Evolutionary conservation across 2,329 filamentous ascomycete genomes (phyloP).

Genomic region (Ramularia endophylla): DNA sequence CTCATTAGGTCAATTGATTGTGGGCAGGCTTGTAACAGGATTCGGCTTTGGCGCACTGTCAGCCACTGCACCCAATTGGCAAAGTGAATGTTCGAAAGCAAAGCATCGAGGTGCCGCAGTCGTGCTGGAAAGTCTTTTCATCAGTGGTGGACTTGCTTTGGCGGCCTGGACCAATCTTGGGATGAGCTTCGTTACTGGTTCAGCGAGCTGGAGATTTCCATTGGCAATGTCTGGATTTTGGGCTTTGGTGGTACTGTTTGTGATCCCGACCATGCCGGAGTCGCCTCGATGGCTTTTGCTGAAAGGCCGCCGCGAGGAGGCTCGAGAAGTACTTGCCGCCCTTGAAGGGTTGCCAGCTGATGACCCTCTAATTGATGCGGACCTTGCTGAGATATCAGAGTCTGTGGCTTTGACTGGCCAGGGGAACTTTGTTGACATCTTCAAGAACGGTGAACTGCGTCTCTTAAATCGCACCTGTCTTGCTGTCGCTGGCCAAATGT

Average conservation of each 20-base stretch:
- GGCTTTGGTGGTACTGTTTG: conserved; percentile 19
- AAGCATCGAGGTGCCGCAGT: conserved; percentile 2
- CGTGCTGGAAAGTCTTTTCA: conserved; percentile 1
- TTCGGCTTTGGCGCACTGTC: conserved; percentile 38
- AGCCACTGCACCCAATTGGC: conserved; percentile 35
- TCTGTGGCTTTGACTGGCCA: conserved; percentile 34
- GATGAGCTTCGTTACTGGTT: conserved; percentile 31
- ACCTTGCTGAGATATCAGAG: conserved; percentile 60
- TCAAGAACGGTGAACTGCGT: conserved; percentile 31
- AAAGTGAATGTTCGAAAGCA: conserved; percentile 36
- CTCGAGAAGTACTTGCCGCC: conserved; percentile 41
- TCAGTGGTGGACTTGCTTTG: conserved; percentile 36
- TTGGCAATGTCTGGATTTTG: conserved; percentile 26
- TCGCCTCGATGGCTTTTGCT: conserved; percentile 34
- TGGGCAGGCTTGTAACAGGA: conserved; percentile 42
- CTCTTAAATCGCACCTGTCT: conserved; percentile 9
- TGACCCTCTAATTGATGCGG: conserved; percentile 45
- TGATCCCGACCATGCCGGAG: conserved; percentile 39
- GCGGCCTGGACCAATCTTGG: conserved; percentile 44
- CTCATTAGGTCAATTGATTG: conserved; percentile 39
- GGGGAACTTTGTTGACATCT: conserved; percentile 33
- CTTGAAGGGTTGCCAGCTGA: conserved; percentile 31
- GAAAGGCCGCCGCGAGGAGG: conserved; percentile 27
- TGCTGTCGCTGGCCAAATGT: conserved; percentile 5
- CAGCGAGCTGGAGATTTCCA: conserved; percentile 37